Conservation (phyloP, 2,329 filamentous ascomycete genomes). For the Didymella keratinophila region DNA sequence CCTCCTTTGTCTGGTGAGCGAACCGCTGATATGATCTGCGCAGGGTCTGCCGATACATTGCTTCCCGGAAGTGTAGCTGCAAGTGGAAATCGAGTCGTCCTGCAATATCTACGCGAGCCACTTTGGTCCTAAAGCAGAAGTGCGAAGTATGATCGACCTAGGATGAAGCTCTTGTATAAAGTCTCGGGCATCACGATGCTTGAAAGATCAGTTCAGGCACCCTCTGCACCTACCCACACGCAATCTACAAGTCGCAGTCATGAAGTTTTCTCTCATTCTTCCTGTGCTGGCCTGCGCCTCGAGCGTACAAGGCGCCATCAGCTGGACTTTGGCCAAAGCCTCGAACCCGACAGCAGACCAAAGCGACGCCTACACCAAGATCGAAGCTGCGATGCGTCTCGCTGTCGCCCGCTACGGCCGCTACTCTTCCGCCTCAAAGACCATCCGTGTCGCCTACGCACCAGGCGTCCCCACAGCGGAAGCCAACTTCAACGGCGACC, state of each 20-base stretch:
- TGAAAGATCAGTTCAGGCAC: too few relatives aligned
- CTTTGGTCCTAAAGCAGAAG: too few relatives aligned
- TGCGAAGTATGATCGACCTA: neutral
- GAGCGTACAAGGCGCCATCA: conserved; percentile 33
- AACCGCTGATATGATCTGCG: neutral
- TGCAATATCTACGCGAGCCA: conserved; percentile 3
- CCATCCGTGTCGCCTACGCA: conserved; percentile 40
- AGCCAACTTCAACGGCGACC: conserved; percentile 46
- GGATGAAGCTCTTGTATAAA: conserved; percentile 10
- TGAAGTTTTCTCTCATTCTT: conserved; percentile 27
- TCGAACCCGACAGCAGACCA: conserved; percentile 43
- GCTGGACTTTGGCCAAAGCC: conserved; percentile 39
- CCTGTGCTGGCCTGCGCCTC: conserved; percentile 31
- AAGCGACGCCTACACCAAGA: conserved; percentile 42
- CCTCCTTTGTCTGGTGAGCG: neutral
- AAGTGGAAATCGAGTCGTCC: conserved; percentile 7
- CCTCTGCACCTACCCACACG: too few relatives aligned
- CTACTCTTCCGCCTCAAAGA: conserved; percentile 37
- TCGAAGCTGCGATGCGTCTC: conserved; percentile 43
- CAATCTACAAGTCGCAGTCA: too few relatives aligned
- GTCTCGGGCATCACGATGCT: neutral
- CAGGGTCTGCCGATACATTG: neutral
- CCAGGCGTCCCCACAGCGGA: conserved; percentile 47
- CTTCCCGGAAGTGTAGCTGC: neutral
- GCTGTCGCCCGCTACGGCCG: conserved; percentile 39